Evolutionary conservation across 1,139 yeast genomes (phyloP), one percentile per base, ranked within the genome.

Genomic region (Meyerozyma carpophila): DNA sequence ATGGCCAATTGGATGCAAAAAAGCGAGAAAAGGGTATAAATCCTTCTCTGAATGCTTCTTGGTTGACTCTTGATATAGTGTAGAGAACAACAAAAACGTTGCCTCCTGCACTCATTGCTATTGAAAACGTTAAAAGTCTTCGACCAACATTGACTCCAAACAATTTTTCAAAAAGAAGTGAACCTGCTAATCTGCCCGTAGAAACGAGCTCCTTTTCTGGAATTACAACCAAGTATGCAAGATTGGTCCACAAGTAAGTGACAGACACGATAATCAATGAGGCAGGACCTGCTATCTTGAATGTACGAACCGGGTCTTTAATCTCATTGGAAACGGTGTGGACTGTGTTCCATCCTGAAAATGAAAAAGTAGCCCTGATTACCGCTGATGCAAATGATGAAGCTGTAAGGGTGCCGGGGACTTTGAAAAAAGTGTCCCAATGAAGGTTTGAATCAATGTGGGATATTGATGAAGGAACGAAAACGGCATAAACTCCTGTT

Each of bases 41-140:
- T 0, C 86, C 86, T 52, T 81, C 86, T 43, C 84, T 65, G 51
- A 81, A 80, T 2, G 78, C 78, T 58, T 81, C 86, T 53, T 81
- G 86, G 50, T 79, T 79, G 62, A 79, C 76, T 53, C 87, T 66
- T 1, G 85, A 78, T 7, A 79, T 67, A 3, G 82, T 72, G 54
- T 80, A 82, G 8, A 79, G 58, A 1, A 79, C 84, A 13, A 81
- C 87, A 57, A 80, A 74, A 1, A 81, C 76, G 51, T 82, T 82
- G 0, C 86, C 83, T 1, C 79, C 81, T 7, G 86, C 73, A 42
- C 82, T 78, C 16, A 80, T 44, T 0, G 85, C 84, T 39, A 81
- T 74, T 0, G 84, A 70, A 31, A 78, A 58, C 0, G 86, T 77
- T 36, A 81, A 65, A 32, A 81, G 63, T 46, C 70, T 72, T 41